Conservation (phyloP, 345 rosid genomes). For the Iberis pinnata region DNA sequence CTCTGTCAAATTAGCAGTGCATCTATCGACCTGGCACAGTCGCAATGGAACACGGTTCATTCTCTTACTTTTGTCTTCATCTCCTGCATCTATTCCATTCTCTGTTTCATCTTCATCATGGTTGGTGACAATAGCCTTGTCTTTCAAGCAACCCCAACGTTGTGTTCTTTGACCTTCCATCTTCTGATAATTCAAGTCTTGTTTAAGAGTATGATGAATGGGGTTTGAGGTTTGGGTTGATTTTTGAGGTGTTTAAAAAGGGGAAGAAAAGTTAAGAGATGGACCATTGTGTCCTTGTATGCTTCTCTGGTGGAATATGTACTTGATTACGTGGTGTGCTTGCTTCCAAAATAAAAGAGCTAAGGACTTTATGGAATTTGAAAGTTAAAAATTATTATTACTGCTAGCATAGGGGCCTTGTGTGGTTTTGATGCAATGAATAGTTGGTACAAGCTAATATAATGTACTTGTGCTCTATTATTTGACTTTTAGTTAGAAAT, state of each 20-base stretch:
- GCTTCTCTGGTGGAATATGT: slow-evolving; percentile 35
- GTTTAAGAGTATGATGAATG: slow-evolving; percentile 7
- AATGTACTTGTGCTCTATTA: slow-evolving; percentile 13
- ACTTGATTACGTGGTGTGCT: slow-evolving; percentile 29
- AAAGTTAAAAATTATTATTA: slow-evolving; percentile 1
- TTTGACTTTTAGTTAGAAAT: slow-evolving; percentile 8
- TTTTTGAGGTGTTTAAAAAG: slow-evolving; percentile 28
- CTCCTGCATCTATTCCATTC: slow-evolving; percentile 34
- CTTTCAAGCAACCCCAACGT: slow-evolving; percentile 30
- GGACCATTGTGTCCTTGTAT: slow-evolving; percentile 35
- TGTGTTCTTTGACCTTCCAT: slow-evolving; percentile 35
- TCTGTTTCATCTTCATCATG: slow-evolving; percentile 39
- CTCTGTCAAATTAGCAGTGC: slow-evolving; percentile 52
- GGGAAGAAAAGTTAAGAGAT: slow-evolving; percentile 22
- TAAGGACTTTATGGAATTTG: background rate
- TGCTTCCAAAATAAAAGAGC: background rate
- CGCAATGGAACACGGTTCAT: slow-evolving; percentile 31
- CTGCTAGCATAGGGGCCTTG: slow-evolving; percentile 3
- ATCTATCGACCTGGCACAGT: slow-evolving; percentile 61
- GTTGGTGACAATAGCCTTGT: slow-evolving; percentile 30
- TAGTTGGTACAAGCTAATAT: slow-evolving; percentile 17
- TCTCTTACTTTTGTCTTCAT: slow-evolving; percentile 33
- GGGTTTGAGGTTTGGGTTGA: slow-evolving; percentile 21
- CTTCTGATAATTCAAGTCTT: slow-evolving; percentile 8
- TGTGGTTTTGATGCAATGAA: slow-evolving; percentile 21